Evolutionary conservation across 495 filamentous ascomycete genomes (phyloP), one percentile per base, ranked within the genome.

Genomic region (Podospora pseudoanserina): DNA sequence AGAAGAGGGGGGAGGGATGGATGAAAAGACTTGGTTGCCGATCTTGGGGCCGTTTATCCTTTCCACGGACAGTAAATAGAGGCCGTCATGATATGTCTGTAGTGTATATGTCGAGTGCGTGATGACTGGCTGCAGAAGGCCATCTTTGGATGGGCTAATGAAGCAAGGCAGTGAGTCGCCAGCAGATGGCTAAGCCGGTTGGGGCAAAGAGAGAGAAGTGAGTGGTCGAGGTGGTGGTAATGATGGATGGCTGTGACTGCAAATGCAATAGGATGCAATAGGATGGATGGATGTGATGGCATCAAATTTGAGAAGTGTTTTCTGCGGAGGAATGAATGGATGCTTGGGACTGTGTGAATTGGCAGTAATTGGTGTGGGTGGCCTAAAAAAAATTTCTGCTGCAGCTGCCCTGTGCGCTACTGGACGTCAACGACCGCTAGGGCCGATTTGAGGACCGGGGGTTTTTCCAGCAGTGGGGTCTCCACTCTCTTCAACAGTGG

Each of bases 121-220:
- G 55, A 65, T 70, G 68, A 66, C 15, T 1, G 55, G 23, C 20
- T 68, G 69, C 69, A 66, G 63, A 68, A 53, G 67, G 67, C 67
- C 60, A 63, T 63, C 19, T 67, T 59, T 60, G 60, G 7, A 44
- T 32, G 63, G 63, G 53, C 60, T 39, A n/a, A 53, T 18, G 28
- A 34, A 32, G 18, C 27, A 63, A 63, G 27, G 28, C 28, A 63
- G 11, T 6, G 18, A 57, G 23, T 58, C 55, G 55, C n/a, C 16
- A 60, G n/a, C 59, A 49, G 56, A 58, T 58, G 64, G 39, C 69
- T 67, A 67, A 34, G 60, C 69, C 64, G 34, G 53, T 65, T 68
- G 56, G 64, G 65, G 66, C 65, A 67, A 60, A 60, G 66, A 49
- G 49, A 32, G 30, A 32, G 30, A 32, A 32, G 30, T 32, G 30